Conservation (phyloP, 805 yeast species). For the Diddensiella caesifluorescens region DNA sequence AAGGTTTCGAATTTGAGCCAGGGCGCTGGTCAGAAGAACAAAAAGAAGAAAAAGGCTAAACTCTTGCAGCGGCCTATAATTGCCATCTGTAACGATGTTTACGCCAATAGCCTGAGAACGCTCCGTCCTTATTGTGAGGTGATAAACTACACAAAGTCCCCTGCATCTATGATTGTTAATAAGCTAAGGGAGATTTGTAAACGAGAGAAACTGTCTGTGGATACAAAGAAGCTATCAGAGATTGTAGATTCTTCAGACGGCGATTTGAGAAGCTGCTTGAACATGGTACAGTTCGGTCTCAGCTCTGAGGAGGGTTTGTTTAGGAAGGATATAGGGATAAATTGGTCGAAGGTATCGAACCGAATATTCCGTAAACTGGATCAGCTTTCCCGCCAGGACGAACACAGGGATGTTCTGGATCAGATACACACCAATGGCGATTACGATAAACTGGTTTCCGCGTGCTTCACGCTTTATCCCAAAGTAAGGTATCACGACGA, state of each 20-base stretch:
- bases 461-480: slow-evolving; percentile 66
- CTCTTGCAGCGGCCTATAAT: slow-evolving; percentile 77
- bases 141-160: slow-evolving; percentile 57
- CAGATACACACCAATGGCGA: slow-evolving; percentile 44
- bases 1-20: slow-evolving; percentile 21
- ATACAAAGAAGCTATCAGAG: slow-evolving; percentile 51
- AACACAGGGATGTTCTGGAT: slow-evolving; percentile 44
- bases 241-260: slow-evolving; percentile 68
- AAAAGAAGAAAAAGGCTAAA: slow-evolving; percentile 35
- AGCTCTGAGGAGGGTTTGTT: slow-evolving; percentile 13
- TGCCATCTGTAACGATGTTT: slow-evolving; percentile 86
- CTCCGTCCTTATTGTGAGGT: slow-evolving; percentile 71
- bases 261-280: slow-evolving; percentile 81
- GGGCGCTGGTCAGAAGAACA: slow-evolving; percentile 29
- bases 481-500: slow-evolving; percentile 61
- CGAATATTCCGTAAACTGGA: slow-evolving; percentile 52
- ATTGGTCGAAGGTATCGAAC: slow-evolving; percentile 65
- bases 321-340: slow-evolving; percentile 53
- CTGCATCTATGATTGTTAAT: slow-evolving; percentile 41
- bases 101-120: slow-evolving; percentile 66
- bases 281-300: slow-evolving; percentile 66
- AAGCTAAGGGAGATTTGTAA: slow-evolving; percentile 49
- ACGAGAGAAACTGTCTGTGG: slow-evolving; percentile 47
- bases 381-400: slow-evolving; percentile 41
- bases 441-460: slow-evolving; percentile 56